Evolutionary conservation across 495 filamentous ascomycete genomes (phyloP).

Genomic region (Ascodesmis nigricans): DNA sequence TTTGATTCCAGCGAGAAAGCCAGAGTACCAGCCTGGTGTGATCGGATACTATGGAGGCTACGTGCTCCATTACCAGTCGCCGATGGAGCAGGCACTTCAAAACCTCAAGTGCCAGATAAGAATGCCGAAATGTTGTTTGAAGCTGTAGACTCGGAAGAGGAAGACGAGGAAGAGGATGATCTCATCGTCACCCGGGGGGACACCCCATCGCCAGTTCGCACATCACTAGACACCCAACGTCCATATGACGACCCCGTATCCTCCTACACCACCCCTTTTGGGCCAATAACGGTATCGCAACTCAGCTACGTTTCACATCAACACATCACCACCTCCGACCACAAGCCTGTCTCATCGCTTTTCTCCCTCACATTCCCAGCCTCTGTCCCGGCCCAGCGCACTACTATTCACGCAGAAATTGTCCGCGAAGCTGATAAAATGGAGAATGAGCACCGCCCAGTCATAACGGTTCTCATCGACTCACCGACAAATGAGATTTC

Average conservation of each 20-base stretch:
- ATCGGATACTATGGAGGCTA: constrained; percentile 75
- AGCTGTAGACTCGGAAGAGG: constrained; percentile 25
- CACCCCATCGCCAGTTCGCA: constrained; percentile 5
- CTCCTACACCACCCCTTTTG: constrained; percentile 10
- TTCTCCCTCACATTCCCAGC: constrained; percentile 69
- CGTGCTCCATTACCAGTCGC: constrained; percentile 35
- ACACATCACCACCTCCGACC: constrained; percentile 73
- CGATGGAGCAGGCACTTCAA: constrained; percentile 22
- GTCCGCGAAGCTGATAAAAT: constrained; percentile 69
- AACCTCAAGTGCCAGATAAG: constrained; percentile 33
- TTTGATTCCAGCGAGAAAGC: constrained; percentile 93
- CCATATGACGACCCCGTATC: constrained; percentile 10
- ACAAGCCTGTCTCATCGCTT: constrained; percentile 68
- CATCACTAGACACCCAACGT: constrained; percentile 3
- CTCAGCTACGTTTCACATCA: constrained; percentile 62
- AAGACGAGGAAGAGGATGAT: constrained; percentile 20
- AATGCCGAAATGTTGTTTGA: constrained; percentile 78
- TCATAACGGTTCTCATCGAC: constrained; percentile 67
- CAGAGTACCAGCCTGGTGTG: constrained; percentile 87
- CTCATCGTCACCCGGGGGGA: constrained; percentile 18
- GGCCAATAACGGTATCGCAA: constrained; percentile 15
- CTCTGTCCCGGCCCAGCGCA: constrained; percentile 60
- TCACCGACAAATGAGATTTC: constrained; percentile 27
- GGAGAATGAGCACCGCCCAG: constrained; percentile 79
- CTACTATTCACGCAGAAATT: constrained; percentile 66